Conservation (phyloP, 495 filamentous ascomycete genomes). For the Annulohypoxylon nitens region DNA sequence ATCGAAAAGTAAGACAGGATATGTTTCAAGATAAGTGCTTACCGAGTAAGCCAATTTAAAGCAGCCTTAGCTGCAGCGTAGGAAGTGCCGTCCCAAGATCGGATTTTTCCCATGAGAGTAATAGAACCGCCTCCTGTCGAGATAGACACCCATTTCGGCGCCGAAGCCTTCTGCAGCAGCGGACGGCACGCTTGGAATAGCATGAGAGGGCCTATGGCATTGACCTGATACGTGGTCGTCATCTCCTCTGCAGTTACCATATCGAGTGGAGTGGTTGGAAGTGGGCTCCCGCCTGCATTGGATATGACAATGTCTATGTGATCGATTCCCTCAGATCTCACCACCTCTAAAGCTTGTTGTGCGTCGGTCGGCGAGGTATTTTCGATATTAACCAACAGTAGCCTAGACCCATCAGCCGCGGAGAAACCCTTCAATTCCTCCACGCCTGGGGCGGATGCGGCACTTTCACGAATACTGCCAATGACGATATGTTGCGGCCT, state of each 20-base stretch:
- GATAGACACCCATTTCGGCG: conserved; percentile 57
- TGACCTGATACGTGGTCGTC: conserved; percentile 55
- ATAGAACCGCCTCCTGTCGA: conserved; percentile 52
- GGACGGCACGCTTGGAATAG: conserved; percentile 61
- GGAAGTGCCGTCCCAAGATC: conserved; percentile 31
- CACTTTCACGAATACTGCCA: conserved; percentile 44
- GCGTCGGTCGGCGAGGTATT: conserved; percentile 52
- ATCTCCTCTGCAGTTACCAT: conserved; percentile 48
- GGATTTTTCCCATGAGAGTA: conserved; percentile 39
- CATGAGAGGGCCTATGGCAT: conserved; percentile 54
- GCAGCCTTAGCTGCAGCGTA: conserved; percentile 37
- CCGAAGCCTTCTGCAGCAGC: conserved; percentile 50
- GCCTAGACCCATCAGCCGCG: conserved; percentile 48
- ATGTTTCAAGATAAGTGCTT: conserved; percentile 10
- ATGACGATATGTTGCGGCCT: conserved; percentile 50
- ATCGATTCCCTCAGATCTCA: conserved; percentile 52
- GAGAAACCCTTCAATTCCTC: conserved; percentile 47
- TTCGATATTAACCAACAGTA: conserved; percentile 61
- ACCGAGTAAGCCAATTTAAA: conserved; percentile 24
- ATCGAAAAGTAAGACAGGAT: neutral
- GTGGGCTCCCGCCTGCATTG: conserved; percentile 56
- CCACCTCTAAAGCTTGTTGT: conserved; percentile 40
- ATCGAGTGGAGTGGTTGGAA: conserved; percentile 35
- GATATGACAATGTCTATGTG: conserved; percentile 64
- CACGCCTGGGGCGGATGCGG: conserved; percentile 26